A percentile compares a stretch with the other conserved stretches of the same genome.
phyloP scores from a whole-genome alignment of 2,329 filamentous ascomycete genomes.

The Alternaria gansuensis region DNA sequence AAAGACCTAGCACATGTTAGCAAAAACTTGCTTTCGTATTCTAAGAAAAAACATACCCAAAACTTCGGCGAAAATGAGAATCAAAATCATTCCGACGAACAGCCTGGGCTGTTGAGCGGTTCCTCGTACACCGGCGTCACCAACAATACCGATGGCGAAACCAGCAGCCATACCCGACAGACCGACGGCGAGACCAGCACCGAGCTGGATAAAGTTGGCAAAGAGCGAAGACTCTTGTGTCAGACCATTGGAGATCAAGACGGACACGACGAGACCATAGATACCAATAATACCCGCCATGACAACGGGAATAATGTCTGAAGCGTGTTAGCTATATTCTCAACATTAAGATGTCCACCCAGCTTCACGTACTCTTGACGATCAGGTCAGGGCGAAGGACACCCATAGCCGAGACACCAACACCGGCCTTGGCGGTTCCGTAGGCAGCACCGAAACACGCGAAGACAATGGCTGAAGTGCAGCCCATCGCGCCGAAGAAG shows the following conservation, averaged over 20 bases:
- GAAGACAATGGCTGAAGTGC: conserved; percentile 93
- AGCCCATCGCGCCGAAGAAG: conserved; percentile 98
- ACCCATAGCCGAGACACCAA: conserved; percentile 98
- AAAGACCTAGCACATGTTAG: conserved; percentile 74
- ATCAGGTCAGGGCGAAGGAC: conserved; percentile 97
- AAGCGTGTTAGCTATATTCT: conserved; percentile 23
- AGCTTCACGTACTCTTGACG: conserved; percentile 85
- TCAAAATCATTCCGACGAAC: conserved; percentile 97
- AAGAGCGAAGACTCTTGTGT: conserved; percentile 59
- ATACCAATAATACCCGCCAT: conserved; percentile 99
- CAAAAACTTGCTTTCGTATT: not conserved
- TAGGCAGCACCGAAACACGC: conserved; percentile 97
- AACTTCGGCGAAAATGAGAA: conserved; percentile 99
- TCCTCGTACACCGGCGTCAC: conserved; percentile 87
- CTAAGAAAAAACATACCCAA: conserved; percentile 71
- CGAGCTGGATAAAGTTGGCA: conserved; percentile 63
- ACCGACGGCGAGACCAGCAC: conserved; percentile 67
- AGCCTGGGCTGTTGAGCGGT: conserved; percentile 84
- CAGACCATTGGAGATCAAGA: conserved; percentile 64
- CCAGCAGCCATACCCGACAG: conserved; percentile 92
- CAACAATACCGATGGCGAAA: conserved; percentile 70
- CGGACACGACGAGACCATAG: conserved; percentile 67
- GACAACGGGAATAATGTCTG: conserved; percentile 99
- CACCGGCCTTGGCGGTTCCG: conserved; percentile 98
- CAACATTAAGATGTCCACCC: not conserved